These are phyloP conservation scores for Davidsoniella eucalypti DNA, from an alignment of 2,329 filamentous ascomycete species.

Conservation along the genomic window DNA sequence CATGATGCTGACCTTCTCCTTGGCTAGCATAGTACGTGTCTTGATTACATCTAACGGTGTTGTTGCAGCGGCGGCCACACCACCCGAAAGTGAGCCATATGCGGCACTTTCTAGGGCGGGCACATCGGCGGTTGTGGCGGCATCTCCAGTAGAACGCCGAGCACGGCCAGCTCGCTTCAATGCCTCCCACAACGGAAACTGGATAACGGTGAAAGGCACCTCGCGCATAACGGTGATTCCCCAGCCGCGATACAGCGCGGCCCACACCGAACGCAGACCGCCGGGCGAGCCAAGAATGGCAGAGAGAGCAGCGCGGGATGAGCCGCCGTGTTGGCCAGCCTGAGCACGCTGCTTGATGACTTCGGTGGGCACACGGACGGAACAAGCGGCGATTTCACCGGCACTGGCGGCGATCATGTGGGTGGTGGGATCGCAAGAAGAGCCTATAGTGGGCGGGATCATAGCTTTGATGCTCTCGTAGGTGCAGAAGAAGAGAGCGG, in stretches of 20 bases:
- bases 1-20: conserved; percentile 43
- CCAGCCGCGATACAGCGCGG: conserved; percentile 83
- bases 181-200: conserved; percentile 93
- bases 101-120: conserved; percentile 64
- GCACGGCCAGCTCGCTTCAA: conserved; percentile 58
- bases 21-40: conserved; percentile 85
- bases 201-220: conserved; percentile 91
- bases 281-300: conserved; percentile 44
- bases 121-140: conserved; percentile 26
- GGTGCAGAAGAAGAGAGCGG: conserved; percentile 92
- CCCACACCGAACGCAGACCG: conserved; percentile 42
- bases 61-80: conserved; percentile 70
- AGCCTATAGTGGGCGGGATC: conserved; percentile 21
- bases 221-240: conserved; percentile 86
- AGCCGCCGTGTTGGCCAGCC: conserved; percentile 63
- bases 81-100: conserved; percentile 71
- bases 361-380: conserved; percentile 84
- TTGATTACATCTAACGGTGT: conserved; percentile 94
- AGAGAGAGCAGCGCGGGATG: conserved; percentile 47
- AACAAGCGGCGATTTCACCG: conserved; percentile 84
- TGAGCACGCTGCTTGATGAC: conserved; percentile 96
- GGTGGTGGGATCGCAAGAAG: conserved; percentile 16
- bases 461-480: conserved; percentile 61
- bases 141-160: conserved; percentile 19
- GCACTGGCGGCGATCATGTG: conserved; percentile 78